These are phyloP conservation scores for Diaporthe caulivora DNA, from an alignment of 2,329 filamentous ascomycete genomes.

Conservation along the genomic window DNA sequence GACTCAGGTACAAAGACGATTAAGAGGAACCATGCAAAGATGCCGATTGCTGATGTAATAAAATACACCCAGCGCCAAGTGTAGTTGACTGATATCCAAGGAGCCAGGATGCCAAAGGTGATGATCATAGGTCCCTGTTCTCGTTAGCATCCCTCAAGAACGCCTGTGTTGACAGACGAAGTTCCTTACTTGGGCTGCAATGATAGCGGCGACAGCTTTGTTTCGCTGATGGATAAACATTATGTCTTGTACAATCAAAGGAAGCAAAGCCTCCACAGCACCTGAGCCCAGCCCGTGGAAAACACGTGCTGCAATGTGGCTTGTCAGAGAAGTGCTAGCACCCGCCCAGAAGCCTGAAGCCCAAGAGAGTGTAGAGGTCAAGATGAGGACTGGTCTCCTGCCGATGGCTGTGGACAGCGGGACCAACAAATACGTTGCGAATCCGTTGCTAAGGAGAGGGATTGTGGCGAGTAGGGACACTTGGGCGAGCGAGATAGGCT, in stretches of 20 bases:
- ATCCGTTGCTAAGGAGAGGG: slow-evolving; percentile 51
- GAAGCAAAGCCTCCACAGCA: slow-evolving; percentile 51
- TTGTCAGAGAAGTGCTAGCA: slow-evolving; percentile 46
- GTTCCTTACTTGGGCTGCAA: slow-evolving; percentile 40
- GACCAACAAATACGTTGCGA: slow-evolving; percentile 50
- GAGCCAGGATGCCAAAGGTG: slow-evolving; percentile 45
- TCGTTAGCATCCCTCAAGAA: neutral
- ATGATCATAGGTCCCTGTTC: slow-evolving; percentile 47
- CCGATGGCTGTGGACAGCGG: slow-evolving; percentile 53
- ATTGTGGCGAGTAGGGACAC: slow-evolving; percentile 50
- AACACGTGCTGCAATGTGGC: slow-evolving; percentile 50
- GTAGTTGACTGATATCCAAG: slow-evolving; percentile 47
- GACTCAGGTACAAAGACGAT: slow-evolving; percentile 52
- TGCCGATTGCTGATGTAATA: slow-evolving; percentile 47
- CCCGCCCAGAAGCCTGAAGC: slow-evolving; percentile 52
- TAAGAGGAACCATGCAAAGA: slow-evolving; percentile 50
- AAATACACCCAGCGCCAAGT: slow-evolving; percentile 53
- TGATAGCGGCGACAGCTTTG: slow-evolving; percentile 50
- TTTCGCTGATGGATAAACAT: slow-evolving; percentile 55
- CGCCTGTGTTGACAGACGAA: no score
- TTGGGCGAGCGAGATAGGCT: slow-evolving; percentile 45
- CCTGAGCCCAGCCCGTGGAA: slow-evolving; percentile 52
- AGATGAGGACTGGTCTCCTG: slow-evolving; percentile 51
- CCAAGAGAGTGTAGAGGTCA: slow-evolving; percentile 49
- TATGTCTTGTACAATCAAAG: slow-evolving; percentile 54